Evolutionary conservation across 345 rosid species (phyloP), one percentile per base, ranked within the genome.

Genomic region (Linum usitatissimum): DNA sequence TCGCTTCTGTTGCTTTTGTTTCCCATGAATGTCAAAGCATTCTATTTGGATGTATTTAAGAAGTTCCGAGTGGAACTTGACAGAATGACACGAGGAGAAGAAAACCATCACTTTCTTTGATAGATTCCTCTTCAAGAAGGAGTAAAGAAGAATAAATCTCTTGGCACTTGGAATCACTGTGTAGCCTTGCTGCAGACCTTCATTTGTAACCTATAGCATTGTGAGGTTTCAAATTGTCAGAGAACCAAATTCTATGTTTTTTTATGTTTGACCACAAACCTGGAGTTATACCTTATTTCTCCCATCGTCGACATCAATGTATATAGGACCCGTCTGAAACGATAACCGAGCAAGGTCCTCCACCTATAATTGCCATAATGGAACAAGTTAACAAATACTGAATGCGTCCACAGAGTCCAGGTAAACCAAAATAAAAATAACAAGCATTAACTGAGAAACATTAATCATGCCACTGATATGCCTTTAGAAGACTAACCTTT

Each of bases 11-110:
- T 94, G 97, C 74, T 90, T 92, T 66, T 84, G 89, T 71, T 90
- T 87, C 71, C 99, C 99, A 69, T 94, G 97, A 67, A 90, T 90
- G 71, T 86, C 97, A 34, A 70, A 68, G 80, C 88, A 82, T 57
- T 90, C 91, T 23, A 94, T 82, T 48, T 86, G 80, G 70, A 83
- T 85, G 70, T 83, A 82, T 75, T 81, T 82, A 60, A 93, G 86
- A 73, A 94, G 92, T 17, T 88, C 97, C 2, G 91, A 75, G 71
- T 94, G 97, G 64, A 79, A 94, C 62, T 83, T 86, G 70, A 90
- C 97, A 0, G 99, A 94, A 72, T 88, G 85, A 78, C 99, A 90
- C n/a, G 99, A 90, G 4, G 99, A 94, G 78, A 94, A 90, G 78
- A 94, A 94, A 61, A 94, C 97, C 97, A 94, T 88, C 70, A 90